Percentiles rank a stretch among this genome's conserved stretches.
Conservation (phyloP, 2,329 filamentous ascomycete species). For the Claviceps africana region DNA sequence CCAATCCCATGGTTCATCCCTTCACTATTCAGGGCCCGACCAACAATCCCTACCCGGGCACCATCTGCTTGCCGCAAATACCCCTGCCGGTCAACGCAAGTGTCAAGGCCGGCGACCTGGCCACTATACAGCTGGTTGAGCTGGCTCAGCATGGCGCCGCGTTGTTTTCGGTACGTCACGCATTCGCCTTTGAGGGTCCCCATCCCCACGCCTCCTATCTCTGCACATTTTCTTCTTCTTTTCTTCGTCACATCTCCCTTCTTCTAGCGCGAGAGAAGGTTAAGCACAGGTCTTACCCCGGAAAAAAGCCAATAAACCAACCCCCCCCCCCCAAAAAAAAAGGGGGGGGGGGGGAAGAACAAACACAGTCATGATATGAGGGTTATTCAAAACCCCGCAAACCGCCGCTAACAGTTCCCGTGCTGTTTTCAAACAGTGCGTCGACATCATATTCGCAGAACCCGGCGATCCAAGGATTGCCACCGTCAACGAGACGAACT, state of each 20-base stretch:
- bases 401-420: not conserved
- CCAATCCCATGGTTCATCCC: slow-evolving; percentile 61
- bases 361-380: too few species aligned
- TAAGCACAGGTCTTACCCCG: too few species aligned
- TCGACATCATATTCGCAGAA: slow-evolving; percentile 84
- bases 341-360: too few species aligned
- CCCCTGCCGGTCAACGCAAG: slow-evolving; percentile 60
- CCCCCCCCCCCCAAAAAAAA: too few species aligned
- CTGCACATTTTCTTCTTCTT: not conserved
- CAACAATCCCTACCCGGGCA: slow-evolving; percentile 75
- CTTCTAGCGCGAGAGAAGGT: too few species aligned
- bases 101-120: slow-evolving; percentile 70
- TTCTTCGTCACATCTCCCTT: too few species aligned
- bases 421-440: slow-evolving; percentile 48
- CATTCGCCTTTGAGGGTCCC: too few species aligned
- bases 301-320: too few species aligned
- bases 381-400: not conserved
- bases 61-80: slow-evolving; percentile 80
- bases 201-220: not conserved
- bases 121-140: slow-evolving; percentile 82
- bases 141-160: slow-evolving; percentile 69
- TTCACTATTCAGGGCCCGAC: slow-evolving; percentile 74
- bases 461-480: slow-evolving; percentile 52
- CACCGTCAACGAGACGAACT: slow-evolving; percentile 68
- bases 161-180: slow-evolving; percentile 56